phyloP scores from a whole-genome alignment of 345 rosid species.

The Stellera chamaejasme region DNA sequence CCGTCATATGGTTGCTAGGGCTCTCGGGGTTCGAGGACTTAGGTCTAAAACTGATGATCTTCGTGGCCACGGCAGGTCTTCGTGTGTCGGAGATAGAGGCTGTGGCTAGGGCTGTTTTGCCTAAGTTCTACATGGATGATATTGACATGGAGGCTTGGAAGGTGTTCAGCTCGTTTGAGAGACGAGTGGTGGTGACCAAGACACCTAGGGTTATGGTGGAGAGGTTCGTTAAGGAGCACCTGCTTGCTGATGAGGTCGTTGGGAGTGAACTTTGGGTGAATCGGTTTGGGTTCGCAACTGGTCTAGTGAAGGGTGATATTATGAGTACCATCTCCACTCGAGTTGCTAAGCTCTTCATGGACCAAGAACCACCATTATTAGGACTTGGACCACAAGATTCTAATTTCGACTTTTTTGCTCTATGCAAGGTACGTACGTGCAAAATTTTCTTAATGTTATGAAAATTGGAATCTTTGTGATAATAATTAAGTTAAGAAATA shows the following conservation, averaged over 20 bases:
- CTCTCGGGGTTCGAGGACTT: constrained; percentile 30
- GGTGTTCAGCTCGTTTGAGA: constrained; percentile 46
- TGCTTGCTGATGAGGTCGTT: constrained; percentile 65
- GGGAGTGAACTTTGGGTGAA: constrained; percentile 59
- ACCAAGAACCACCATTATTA: constrained; percentile 30
- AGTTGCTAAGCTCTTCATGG: constrained; percentile 39
- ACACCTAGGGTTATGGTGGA: constrained; percentile 77
- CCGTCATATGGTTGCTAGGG: constrained; percentile 49
- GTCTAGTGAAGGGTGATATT: constrained; percentile 29
- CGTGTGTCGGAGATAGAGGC: constrained; percentile 56
- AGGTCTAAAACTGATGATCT: constrained; percentile 60
- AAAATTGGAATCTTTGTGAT: no score
- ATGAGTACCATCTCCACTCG: constrained; percentile 16
- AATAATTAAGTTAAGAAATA: no score
- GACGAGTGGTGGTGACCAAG: constrained; percentile 60
- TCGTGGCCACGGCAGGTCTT: constrained; percentile 56
- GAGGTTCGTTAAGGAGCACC: constrained; percentile 67
- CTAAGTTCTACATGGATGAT: constrained; percentile 79
- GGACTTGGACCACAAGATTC: constrained; percentile 38
- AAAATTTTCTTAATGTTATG: background rate
- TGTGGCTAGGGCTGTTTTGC: constrained; percentile 82
- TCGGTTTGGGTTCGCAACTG: constrained; percentile 64
- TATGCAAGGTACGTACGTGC: constrained; percentile 48
- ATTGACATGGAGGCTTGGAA: constrained; percentile 67
- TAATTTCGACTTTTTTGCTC: constrained; percentile 33